Evolutionary conservation across 1,139 yeast genomes (phyloP), one percentile per base, ranked within the genome.

Genomic region (Nakaseomyces delphensis): DNA sequence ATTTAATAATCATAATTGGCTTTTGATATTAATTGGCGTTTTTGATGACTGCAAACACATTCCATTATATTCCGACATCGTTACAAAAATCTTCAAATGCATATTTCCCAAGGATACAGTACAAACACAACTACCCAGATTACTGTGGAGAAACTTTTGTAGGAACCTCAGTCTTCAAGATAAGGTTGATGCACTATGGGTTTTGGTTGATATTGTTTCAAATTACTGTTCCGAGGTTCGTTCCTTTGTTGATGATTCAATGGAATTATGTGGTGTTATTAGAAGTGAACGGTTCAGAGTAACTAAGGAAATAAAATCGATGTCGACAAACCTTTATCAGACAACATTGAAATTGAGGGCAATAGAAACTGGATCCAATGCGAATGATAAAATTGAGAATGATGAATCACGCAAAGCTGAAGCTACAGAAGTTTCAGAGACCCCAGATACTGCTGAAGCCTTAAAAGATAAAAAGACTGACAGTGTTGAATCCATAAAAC

Each of bases 1-100:
- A 53, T 91, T 83, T 59, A 78, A 74, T 54, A 89, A 85, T 54
- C 95, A 96, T 3, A 78, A 78, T 44, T 89, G 96, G 96, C 82
- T 85, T 54, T 71, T 81, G 36, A 75, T 83, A 38, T 63, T 87
- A 28, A 62, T 87, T 37, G 96, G 96, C 15, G 69, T 87, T 3
- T 68, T 87, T 9, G 62, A 75, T 41, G 65, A 61, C 39, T 55
- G 61, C 39, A 48, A 48, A 35, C 57, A 56, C 38, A 44, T 62
- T 9, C 58, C 59, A 5, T 49, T 52, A 38, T 59, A 60, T 39
- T 49, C 56, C n/a, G 41, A 47, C 1, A 49, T 53, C 15, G 54
- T 57, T 19, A 44, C 44, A 6, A 40, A 44, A n/a, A 54, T 61
- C 30, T 52, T 50, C 10, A 38, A 43, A 24, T 51, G 50, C 16